Evolutionary conservation across 2,329 filamentous ascomycete genomes (phyloP).

Genomic region (Rutstroemia sp.): DNA sequence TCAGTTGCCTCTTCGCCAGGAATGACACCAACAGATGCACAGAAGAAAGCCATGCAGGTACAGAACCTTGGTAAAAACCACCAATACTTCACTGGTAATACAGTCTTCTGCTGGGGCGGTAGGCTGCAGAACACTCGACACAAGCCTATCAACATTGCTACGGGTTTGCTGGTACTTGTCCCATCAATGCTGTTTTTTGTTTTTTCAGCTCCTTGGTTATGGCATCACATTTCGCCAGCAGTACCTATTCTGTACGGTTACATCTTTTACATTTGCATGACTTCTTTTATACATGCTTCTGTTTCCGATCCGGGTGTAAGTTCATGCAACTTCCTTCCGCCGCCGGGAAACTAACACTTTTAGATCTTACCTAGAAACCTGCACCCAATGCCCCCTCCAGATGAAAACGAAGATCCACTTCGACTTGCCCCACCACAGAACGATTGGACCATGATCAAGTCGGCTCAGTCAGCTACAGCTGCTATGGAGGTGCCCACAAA

Average conservation of each 20-base stretch:
- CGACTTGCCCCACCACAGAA: constrained; percentile 77
- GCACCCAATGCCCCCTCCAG: constrained; percentile 73
- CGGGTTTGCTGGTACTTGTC: constrained; percentile 70
- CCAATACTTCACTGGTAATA: constrained; percentile 92
- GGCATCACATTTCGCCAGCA: constrained; percentile 81
- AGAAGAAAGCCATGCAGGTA: constrained; percentile 21
- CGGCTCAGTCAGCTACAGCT: constrained; percentile 62
- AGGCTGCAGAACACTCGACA: constrained; percentile 83
- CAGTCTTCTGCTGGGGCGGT: constrained; percentile 79
- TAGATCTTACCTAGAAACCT: constrained; percentile 90
- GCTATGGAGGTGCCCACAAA: constrained; percentile 98
- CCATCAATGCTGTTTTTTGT: constrained; percentile 80
- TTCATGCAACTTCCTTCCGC: constrained; percentile 19
- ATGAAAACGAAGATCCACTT: constrained; percentile 73
- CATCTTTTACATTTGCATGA: constrained; percentile 81
- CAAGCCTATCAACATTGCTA: constrained; percentile 82
- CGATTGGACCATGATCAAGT: constrained; percentile 89
- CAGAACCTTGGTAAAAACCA: constrained; percentile 62
- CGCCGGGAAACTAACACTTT: constrained; percentile 12
- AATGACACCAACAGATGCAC: constrained; percentile 42
- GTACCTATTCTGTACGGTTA: constrained; percentile 88
- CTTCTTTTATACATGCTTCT: constrained; percentile 90
- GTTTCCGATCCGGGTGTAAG: constrained; percentile 86
- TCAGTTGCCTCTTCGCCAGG: constrained; percentile 72
- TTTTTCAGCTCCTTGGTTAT: constrained; percentile 71